Base-by-base conservation (phyloP, 768 basidiomycete species). In the Phaeotremella fagi region DNA sequence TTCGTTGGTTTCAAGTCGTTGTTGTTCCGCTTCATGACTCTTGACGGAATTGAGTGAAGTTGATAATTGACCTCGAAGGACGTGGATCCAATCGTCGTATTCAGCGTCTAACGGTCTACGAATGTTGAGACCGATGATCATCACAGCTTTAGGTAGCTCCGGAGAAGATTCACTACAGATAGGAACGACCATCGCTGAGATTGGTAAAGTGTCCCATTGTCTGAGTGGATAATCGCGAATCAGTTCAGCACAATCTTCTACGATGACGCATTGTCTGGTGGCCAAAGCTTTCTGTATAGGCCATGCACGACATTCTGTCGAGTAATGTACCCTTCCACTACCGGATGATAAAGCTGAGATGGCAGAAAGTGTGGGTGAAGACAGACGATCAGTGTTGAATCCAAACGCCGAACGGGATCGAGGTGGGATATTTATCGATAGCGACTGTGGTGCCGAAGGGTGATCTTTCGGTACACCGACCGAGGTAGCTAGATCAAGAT, bases 81-180 rank as follows among this genome's bases (percentile, higher is more conserved):
- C 49, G 33, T 66, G 48, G 4, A 73, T 45, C 68, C 67, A 73
- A 14, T 47, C 43, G 26, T 66, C 63, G 54, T 73, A 73, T 1
- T 66, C 61, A 2, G 52, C 52, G 45, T 73, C 68, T 45, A 61
- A 63, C 1, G 70, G 68, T 42, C 62, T 53, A 26, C 61, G 54
- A 16, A 61, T 48, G 49, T 71, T 71, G n/a, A 73, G 59, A 33
- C 72, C 72, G 36, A 73, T 44, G 35, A 73, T 61, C 25, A 73
- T 16, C 31, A 73, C 64, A 7, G 58, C 61, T 15, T 64, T 61
- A 1, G 72, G 70, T 3, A 64, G 45, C 4, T 68, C 63, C 2
- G 55, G 58, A 2, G 63, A 51, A 18, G 54, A 55, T 12, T 71
- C 68, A 27, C 54, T 60, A 37, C 68, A 70, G 41, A 73, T 67